phyloP scores from a whole-genome alignment of 176 grass and related monocot genomes.

The Carex cristatella region DNA sequence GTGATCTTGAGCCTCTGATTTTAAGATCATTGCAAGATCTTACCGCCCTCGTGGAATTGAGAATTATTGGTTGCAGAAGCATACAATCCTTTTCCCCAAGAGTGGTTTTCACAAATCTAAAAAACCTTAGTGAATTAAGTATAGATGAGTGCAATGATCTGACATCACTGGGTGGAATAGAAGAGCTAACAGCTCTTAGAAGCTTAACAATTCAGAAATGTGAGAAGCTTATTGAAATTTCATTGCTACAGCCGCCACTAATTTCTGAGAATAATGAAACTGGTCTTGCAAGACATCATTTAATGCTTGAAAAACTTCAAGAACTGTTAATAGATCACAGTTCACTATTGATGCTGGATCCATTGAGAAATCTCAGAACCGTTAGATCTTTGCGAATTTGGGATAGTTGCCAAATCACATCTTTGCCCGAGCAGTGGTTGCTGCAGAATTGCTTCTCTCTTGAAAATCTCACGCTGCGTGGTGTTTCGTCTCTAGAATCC shows the following conservation, averaged over 20 bases:
- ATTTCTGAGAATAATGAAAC: neutral
- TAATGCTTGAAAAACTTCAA: neutral
- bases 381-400: neutral
- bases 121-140: neutral
- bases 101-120: constrained; percentile 17
- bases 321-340: neutral
- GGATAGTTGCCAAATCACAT: neutral
- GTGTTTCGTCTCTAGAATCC: neutral
- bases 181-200: constrained; percentile 24
- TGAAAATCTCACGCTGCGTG: neutral
- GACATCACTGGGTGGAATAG: constrained; percentile 16
- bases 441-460: neutral
- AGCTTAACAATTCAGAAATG: neutral
- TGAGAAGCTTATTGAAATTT: neutral
- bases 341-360: constrained; percentile 5
- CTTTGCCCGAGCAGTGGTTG: constrained; percentile 16
- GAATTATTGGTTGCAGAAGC: neutral
- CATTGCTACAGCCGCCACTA: neutral
- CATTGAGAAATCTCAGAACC: constrained; percentile 2
- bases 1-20: neutral
- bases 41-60: constrained; percentile 1
- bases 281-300: neutral
- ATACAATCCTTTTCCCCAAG: constrained; percentile 17
- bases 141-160: constrained; percentile 12
- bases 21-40: neutral